Conservation (phyloP, 2,329 filamentous ascomycete species). For the Fusarium sp. region DNA sequence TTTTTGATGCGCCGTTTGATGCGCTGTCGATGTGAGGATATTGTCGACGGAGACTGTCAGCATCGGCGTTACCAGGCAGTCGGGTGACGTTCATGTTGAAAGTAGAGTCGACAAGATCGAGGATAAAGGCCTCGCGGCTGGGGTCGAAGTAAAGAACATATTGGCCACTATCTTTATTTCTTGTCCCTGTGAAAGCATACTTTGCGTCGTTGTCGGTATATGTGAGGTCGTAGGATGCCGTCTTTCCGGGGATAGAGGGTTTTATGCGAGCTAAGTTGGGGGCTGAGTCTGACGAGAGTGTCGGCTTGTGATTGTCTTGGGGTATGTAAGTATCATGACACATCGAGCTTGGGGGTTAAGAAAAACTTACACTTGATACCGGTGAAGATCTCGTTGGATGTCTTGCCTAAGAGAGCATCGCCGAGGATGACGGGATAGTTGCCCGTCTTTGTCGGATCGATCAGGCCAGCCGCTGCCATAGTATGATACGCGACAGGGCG, state of each 20-base stretch:
- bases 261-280: conserved; percentile 62
- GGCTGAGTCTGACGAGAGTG: conserved; percentile 59
- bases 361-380: conserved; percentile 66
- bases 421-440: conserved; percentile 73
- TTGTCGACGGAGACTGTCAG: conserved; percentile 70
- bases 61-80: conserved; percentile 72
- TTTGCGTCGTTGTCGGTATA: conserved; percentile 65
- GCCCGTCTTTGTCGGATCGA: conserved; percentile 69
- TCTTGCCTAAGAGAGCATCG: conserved; percentile 66
- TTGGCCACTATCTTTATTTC: conserved; percentile 65
- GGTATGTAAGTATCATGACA: conserved; percentile 1
- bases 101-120: conserved; percentile 83
- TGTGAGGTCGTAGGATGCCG: conserved; percentile 64
- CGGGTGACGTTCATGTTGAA: conserved; percentile 88
- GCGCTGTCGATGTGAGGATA: conserved; percentile 70
- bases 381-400: conserved; percentile 67
- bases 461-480: conserved; percentile 49
- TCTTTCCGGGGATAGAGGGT: conserved; percentile 59
- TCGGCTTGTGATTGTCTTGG: conserved; percentile 71
- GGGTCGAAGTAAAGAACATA: conserved; percentile 82
- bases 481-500: conserved; percentile 13
- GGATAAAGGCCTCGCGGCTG: conserved; percentile 76
- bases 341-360: neutral
- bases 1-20: conserved; percentile 25
- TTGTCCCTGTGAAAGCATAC: conserved; percentile 69